Conservation (phyloP, 192 early-diverging fungal genomes). For the Gryganskiella cystojenkinii region DNA sequence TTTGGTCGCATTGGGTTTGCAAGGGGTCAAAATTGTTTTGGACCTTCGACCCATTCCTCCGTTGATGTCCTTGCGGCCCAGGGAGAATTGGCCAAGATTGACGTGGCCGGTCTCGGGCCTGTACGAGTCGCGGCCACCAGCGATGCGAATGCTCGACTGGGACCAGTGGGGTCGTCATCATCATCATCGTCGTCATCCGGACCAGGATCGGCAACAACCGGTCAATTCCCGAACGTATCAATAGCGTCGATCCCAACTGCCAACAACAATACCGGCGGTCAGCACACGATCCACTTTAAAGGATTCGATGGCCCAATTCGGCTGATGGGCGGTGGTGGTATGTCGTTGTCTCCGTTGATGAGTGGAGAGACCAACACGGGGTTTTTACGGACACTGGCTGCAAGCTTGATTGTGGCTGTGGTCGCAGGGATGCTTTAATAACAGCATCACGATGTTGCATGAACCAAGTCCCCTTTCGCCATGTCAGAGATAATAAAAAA, state of each 20-base stretch:
- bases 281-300: constrained; percentile 6
- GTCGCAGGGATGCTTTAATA: background rate
- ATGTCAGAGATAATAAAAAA: too few species aligned
- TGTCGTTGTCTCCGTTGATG: background rate
- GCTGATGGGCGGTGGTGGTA: constrained; percentile 25
- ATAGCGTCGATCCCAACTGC: background rate
- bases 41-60: constrained; percentile 19
- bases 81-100: constrained; percentile 7
- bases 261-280: background rate
- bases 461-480: too few species aligned
- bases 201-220: background rate
- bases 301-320: constrained; percentile 20
- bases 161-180: too few species aligned
- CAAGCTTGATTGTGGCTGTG: background rate
- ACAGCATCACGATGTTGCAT: too few species aligned
- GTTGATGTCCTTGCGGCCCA: constrained; percentile 30
- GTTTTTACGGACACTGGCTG: background rate
- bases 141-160: constrained; percentile 11
- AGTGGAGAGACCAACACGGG: background rate
- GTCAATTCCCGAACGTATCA: background rate
- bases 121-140: constrained; percentile 21
- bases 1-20: constrained; percentile 47
- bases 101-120: constrained; percentile 3
- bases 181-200: background rate
- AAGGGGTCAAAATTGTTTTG: constrained; percentile 44